Percentiles rank a stretch among this genome's conserved stretches.
Conservation (phyloP, 768 basidiomycete species). For the Phlegmacium glaucopus region DNA sequence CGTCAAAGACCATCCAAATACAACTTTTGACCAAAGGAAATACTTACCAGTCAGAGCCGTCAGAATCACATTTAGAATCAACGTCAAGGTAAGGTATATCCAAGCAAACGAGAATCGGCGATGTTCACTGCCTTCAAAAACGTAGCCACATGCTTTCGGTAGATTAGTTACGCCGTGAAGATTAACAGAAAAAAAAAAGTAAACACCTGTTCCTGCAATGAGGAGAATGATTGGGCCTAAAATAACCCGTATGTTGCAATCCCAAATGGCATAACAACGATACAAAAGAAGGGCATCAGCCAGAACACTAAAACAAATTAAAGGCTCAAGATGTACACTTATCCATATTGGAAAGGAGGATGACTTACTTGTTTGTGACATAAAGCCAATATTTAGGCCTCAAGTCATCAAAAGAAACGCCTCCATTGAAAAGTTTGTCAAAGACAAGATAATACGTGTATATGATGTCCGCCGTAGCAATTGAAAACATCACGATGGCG, state of each 20-base stretch:
- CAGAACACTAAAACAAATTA: slow-evolving; percentile 19
- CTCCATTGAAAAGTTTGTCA: slow-evolving; percentile 15
- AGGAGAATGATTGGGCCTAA: slow-evolving; percentile 25
- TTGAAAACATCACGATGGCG: slow-evolving; percentile 32
- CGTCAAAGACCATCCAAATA: background rate
- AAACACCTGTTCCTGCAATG: slow-evolving; percentile 31
- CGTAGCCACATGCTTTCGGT: slow-evolving; percentile 17
- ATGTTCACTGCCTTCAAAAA: slow-evolving; percentile 15
- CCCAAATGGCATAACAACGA: slow-evolving; percentile 39
- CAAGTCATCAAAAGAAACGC: slow-evolving; percentile 15
- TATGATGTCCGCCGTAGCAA: slow-evolving; percentile 31
- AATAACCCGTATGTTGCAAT: slow-evolving; percentile 23
- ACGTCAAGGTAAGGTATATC: slow-evolving; percentile 31
- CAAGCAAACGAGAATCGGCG: slow-evolving; percentile 21
- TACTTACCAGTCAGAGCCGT: slow-evolving; percentile 33
- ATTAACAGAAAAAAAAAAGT: background rate
- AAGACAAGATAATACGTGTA: slow-evolving; percentile 32
- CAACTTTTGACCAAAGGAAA: background rate
- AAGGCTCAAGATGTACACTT: background rate
- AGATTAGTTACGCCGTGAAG: background rate
- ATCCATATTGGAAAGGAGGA: background rate
- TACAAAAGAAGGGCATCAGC: slow-evolving; percentile 33
- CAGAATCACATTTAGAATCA: slow-evolving; percentile 30
- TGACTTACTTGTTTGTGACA: slow-evolving; percentile 35
- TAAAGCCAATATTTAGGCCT: slow-evolving; percentile 34